Evolutionary conservation across 352 stramenopile species (phyloP), one percentile per base, ranked within the genome.

Genomic region (Phytophthora litchii): DNA sequence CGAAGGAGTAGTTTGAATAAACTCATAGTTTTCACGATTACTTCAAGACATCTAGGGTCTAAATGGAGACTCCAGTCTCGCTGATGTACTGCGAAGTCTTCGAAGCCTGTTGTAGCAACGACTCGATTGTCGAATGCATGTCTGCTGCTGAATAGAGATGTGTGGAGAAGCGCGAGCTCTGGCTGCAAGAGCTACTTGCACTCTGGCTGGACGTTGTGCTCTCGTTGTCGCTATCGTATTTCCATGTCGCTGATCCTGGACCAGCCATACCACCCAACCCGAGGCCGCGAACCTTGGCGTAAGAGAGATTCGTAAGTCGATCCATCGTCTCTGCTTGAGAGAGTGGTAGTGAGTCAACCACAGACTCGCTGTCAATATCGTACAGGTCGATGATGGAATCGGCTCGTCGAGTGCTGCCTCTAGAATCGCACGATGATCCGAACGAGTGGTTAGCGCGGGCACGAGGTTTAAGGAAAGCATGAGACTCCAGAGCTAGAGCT

Each of bases 91-190:
- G 71, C 23, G 82, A 92, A 29, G 83, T 92, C 52, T 85, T 73
- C 9, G 79, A 86, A 10, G 76, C 74, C 44, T 88, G 80, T 3
- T 90, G 69, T 41, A 92, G 47, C 54, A 92, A 67, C 38, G 80
- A 89, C 54, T 90, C 80, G 45, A 92, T 89, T 1, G 82, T 87
- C 46, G 80, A 86, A 29, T 92, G 74, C 35, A 90, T 72, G 42
- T 88, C 79, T 14, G 71, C 61, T 16, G 70, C 79, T 20, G 81
- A 85, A 51, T 83, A 86, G 6, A 68, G 51, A 9, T 80, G 62
- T 16, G 72, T 78, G 1, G 67, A 80, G 34, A 77, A 83, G 32
- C 68, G 53, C 19, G 71, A 79, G 36, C 63, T 79, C 49, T 70
- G 60, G 23, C 72, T 83, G 41, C 57, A 65, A 1, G 57, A 34